Evolutionary conservation across 1,284 basidiomycete species (phyloP).

Genomic region (Apiotrichum siamense): DNA sequence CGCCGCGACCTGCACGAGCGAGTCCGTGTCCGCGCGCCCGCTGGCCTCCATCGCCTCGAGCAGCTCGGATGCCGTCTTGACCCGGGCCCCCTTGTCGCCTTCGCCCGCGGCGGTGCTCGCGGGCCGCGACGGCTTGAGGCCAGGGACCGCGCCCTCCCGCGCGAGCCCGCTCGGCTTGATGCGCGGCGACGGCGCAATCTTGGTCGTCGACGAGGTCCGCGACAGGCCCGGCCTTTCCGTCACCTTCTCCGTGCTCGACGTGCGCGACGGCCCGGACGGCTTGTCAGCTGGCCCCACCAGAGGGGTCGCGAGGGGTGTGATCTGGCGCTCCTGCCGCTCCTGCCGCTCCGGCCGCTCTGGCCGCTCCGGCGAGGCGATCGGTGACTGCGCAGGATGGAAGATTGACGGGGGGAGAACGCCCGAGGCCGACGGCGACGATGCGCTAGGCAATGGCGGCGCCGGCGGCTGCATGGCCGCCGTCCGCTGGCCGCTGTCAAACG

Average conservation of each 20-base stretch:
- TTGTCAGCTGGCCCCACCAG: neutral
- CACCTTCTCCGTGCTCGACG: neutral
- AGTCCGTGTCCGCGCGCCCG: neutral
- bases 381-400: neutral
- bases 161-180: neutral
- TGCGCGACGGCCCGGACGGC: neutral
- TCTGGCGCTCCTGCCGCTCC: neutral
- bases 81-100: too few species aligned
- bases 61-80: constrained; percentile 15
- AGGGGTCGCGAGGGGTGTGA: neutral
- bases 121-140: neutral
- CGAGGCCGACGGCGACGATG: too few species aligned
- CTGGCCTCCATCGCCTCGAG: constrained; percentile 13
- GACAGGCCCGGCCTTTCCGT: neutral
- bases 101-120: neutral
- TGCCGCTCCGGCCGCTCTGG: neutral
- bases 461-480: too few species aligned
- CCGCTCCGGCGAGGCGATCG: neutral
- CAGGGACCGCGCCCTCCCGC: neutral
- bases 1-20: constrained; percentile 22
- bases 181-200: neutral
- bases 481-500: neutral
- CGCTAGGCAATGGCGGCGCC: constrained; percentile 47
- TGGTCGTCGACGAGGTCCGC: neutral
- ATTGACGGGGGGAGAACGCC: neutral